Conservation (phyloP, 108 stramenopile species). For the Cyclotella baltica region DNA sequence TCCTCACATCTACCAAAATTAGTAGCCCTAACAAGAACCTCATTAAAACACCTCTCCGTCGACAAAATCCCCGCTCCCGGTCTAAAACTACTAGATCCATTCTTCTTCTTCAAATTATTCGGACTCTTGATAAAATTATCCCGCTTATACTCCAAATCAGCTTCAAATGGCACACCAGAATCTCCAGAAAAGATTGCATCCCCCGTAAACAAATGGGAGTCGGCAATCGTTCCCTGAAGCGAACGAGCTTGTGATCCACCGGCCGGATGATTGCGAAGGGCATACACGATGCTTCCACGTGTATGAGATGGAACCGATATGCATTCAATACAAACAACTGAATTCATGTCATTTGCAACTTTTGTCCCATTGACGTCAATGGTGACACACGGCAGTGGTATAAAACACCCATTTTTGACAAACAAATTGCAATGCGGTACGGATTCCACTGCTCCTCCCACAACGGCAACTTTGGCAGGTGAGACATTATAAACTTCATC, state of each 20-base stretch:
- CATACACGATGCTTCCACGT: constrained; percentile 80
- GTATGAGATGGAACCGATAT: constrained; percentile 82
- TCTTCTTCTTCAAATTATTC: constrained; percentile 50
- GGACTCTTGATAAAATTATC: constrained; percentile 49
- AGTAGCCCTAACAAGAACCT: constrained; percentile 58
- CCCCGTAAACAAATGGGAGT: constrained; percentile 77
- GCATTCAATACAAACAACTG: constrained; percentile 71
- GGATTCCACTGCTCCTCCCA: constrained; percentile 81
- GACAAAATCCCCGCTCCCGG: constrained; percentile 57
- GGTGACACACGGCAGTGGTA: constrained; percentile 59
- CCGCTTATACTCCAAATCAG: constrained; percentile 57
- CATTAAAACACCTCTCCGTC: constrained; percentile 85
- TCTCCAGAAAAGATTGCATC: constrained; percentile 88
- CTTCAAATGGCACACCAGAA: constrained; percentile 83
- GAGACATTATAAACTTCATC: constrained; percentile 15
- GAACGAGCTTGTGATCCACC: background rate
- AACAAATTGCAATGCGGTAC: constrained; percentile 72
- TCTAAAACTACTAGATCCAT: constrained; percentile 56
- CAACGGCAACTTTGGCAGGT: constrained; percentile 42
- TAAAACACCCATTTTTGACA: constrained; percentile 69
- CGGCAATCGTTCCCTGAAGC: background rate
- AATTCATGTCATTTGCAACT: constrained; percentile 70
- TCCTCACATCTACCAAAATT: background rate
- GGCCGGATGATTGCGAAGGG: constrained; percentile 54
- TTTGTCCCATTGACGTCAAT: constrained; percentile 15